A percentile compares a stretch with the other conserved stretches of the same genome.
Evolutionary conservation across 1,284 basidiomycete genomes (phyloP).

Genomic region (Meira nashicola): DNA sequence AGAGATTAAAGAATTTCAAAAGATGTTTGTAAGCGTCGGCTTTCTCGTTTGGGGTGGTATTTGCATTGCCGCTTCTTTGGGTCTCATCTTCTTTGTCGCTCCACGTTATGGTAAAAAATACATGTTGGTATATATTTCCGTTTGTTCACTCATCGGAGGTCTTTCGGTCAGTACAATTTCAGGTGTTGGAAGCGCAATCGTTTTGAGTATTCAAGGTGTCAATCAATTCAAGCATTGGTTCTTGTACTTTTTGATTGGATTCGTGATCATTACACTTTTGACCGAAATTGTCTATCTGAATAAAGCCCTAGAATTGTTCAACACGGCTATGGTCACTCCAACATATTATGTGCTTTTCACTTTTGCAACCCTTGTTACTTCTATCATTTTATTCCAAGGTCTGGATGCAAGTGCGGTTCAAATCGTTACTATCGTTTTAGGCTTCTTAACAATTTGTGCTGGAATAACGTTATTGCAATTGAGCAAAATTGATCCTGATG

Average conservation of each 20-base stretch:
- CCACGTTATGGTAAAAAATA: conserved; percentile 84
- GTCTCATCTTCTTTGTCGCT: conserved; percentile 65
- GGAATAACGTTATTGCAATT: conserved; percentile 93
- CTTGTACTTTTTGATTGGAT: conserved; percentile 63
- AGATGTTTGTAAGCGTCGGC: conserved; percentile 76
- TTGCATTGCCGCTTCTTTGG: conserved; percentile 35
- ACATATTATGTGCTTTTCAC: conserved; percentile 82
- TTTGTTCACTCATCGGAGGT: conserved; percentile 90
- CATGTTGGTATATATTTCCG: conserved; percentile 78
- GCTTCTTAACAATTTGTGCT: conserved; percentile 74
- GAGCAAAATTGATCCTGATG: conserved; percentile 64
- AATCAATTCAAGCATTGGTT: conserved; percentile 69
- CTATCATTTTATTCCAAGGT: conserved; percentile 77
- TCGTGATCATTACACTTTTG: conserved; percentile 76
- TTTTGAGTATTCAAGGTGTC: conserved; percentile 75
- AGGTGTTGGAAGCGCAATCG: conserved; percentile 84
- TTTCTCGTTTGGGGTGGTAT: conserved; percentile 68
- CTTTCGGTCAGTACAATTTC: conserved; percentile 93
- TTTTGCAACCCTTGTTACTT: conserved; percentile 64
- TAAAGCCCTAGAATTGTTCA: conserved; percentile 91
- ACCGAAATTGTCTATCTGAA: conserved; percentile 94
- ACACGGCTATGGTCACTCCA: conserved; percentile 79
- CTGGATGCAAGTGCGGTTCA: conserved; percentile 64
- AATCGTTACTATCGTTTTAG: conserved; percentile 75
- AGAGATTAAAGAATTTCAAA: conserved; percentile 72